Evolutionary conservation across 495 filamentous ascomycete species (phyloP), one percentile per base, ranked within the genome.

Genomic region (Symbiotaphrina buchneri): DNA sequence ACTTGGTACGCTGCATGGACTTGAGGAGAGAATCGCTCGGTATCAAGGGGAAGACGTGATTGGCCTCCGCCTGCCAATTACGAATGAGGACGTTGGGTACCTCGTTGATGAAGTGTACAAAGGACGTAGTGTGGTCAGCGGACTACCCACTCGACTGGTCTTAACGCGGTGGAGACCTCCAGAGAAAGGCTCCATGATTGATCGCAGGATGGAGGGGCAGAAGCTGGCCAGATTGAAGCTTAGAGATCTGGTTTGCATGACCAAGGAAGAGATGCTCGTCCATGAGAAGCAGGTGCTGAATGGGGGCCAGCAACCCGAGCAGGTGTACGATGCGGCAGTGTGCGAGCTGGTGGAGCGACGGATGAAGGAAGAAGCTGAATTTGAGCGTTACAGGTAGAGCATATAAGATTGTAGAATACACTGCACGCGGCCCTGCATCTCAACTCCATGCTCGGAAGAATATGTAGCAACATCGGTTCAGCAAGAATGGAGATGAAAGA

Each of bases 161-260:
- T 50, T 99, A 27, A 60, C 74, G 24, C 56, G 82, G 22, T 99
- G 90, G 90, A 52, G 66, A 30, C 63, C 58, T 43, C 45, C 61
- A 22, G 58, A 69, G 28, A 28, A 25, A 10, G 20, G 19, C 14
- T 7, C n/a, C n/a, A 32, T 49, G 34, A 27, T 58, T 17, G 49
- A 58, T 31, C 38, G 28, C 22, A 24, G 33, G 3, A 43, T 47
- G 6, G 44, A 44, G 1, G 71, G 77, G 18, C 83, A 94, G 46
- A 79, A 73, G 37, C 64, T 61, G 17, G 58, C 71, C 4, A 62
- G 59, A 13, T 35, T 91, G 6, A 46, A 58, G 27, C 45, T 83
- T 33, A 60, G 59, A 16, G 72, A 93, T 18, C 48, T 99, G 21
- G 87, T 95, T 3, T 78, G 78, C 41, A 82, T 99, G 82, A 95